Evolutionary conservation across 73 alveolate species (phyloP).

Genomic region (Tetrahymena thermophila): DNA sequence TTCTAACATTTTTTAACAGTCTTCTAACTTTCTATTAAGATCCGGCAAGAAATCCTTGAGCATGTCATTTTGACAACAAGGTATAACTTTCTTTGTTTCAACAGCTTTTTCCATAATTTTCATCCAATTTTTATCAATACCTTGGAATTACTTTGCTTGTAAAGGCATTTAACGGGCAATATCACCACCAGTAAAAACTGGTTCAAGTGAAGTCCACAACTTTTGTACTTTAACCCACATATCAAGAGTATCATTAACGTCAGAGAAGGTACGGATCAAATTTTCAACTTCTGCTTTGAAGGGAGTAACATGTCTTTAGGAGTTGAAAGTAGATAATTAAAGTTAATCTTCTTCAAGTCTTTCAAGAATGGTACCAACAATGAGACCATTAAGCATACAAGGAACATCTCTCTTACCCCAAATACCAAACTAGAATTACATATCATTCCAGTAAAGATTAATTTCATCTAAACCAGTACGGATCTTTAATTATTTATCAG

Average conservation of each 20-base stretch:
- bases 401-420: conserved; percentile 97
- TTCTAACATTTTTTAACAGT: conserved; percentile 98
- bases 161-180: conserved; percentile 99
- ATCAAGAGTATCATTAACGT: conserved; percentile 96
- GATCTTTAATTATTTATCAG: conserved; percentile 96
- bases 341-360: conserved; percentile 98
- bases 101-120: conserved; percentile 98
- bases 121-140: conserved; percentile 97
- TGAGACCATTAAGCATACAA: conserved; percentile 93
- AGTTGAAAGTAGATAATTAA: conserved; percentile 88
- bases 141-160: conserved; percentile 97
- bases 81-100: conserved; percentile 95
- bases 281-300: conserved; percentile 88
- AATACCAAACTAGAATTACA: conserved; percentile 93
- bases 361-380: conserved; percentile 96
- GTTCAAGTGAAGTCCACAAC: conserved; percentile 98
- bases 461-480: conserved; percentile 88
- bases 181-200: conserved; percentile 99
- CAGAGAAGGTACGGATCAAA: conserved; percentile 74
- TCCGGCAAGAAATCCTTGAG: conserved; percentile 95
- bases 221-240: conserved; percentile 99
- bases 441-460: conserved; percentile 89
- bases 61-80: conserved; percentile 97
- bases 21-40: conserved; percentile 93
- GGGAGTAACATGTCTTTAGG: conserved; percentile 92